Conservation (phyloP, 1,284 basidiomycete genomes). For the Irpex sp. region DNA sequence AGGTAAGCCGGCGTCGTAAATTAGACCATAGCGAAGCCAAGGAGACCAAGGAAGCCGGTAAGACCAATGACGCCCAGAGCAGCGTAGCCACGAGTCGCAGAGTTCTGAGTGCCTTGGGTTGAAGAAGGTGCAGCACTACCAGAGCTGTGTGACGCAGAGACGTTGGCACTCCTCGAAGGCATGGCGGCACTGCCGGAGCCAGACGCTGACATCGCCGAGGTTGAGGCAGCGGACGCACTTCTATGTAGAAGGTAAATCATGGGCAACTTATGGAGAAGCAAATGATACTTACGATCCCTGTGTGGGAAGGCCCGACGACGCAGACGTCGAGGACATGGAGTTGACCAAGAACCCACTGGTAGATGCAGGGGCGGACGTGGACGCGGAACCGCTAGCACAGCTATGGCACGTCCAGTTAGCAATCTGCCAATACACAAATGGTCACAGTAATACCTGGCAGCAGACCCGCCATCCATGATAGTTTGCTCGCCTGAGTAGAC, state of each 20-base stretch:
- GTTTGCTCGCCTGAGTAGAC: slow-evolving; percentile 11
- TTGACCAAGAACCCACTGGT: neutral
- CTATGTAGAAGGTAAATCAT: neutral
- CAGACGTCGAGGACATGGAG: neutral
- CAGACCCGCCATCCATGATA: slow-evolving; percentile 1
- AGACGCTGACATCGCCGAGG: slow-evolving; percentile 17
- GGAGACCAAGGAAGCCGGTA: slow-evolving; percentile 42
- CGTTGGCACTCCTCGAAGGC: neutral
- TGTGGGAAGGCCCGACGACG: neutral
- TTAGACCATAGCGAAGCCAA: slow-evolving; percentile 47
- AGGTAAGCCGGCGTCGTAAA: slow-evolving; percentile 1
- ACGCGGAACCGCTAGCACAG: slow-evolving; percentile 8
- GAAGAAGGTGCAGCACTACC: slow-evolving; percentile 11
- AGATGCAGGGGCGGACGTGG: neutral
- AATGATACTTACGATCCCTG: slow-evolving; percentile 23
- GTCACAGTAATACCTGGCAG: neutral
- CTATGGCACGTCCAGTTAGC: neutral
- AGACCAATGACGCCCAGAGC: slow-evolving; percentile 33
- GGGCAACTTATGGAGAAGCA: neutral
- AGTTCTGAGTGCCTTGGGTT: slow-evolving; percentile 11
- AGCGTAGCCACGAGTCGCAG: slow-evolving; percentile 11
- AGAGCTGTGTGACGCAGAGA: slow-evolving; percentile 6
- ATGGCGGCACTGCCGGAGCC: slow-evolving; percentile 15
- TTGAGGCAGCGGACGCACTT: slow-evolving; percentile 15
- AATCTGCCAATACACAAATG: neutral